Percentiles rank a stretch among this genome's conserved stretches.
phyloP scores from a whole-genome alignment of 805 yeast genomes.

The Candida taoyuanica region DNA sequence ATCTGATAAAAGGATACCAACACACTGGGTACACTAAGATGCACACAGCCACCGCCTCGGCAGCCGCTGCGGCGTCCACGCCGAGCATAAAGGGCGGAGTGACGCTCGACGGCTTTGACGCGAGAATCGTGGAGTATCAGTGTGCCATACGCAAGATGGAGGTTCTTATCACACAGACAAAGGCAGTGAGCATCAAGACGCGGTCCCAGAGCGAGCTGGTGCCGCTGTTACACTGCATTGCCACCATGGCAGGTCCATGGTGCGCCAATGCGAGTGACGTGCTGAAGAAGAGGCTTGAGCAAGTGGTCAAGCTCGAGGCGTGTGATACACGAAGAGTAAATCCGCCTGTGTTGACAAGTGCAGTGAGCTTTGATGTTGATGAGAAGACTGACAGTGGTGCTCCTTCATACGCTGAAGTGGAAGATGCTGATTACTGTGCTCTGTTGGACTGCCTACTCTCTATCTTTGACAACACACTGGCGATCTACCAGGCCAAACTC shows the following conservation, averaged over 20 bases:
- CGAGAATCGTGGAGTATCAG: constrained; percentile 53
- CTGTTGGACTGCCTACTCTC: constrained; percentile 11
- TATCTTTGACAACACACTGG: constrained; percentile 26
- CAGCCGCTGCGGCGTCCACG: constrained; percentile 24
- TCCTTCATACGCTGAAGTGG: not conserved
- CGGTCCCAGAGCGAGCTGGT: constrained; percentile 8
- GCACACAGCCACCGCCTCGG: constrained; percentile 14
- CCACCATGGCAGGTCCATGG: constrained; percentile 15
- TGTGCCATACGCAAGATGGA: constrained; percentile 47
- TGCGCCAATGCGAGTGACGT: constrained; percentile 12
- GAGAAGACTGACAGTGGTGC: constrained; percentile 17
- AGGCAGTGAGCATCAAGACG: constrained; percentile 17
- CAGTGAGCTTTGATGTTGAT: constrained; percentile 22
- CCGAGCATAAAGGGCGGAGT: constrained; percentile 31
- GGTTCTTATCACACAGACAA: constrained; percentile 33
- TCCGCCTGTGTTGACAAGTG: constrained; percentile 10
- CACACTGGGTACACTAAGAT: constrained; percentile 1
- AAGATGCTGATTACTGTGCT: constrained; percentile 4
- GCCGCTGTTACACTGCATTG: constrained; percentile 17
- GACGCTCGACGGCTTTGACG: constrained; percentile 45
- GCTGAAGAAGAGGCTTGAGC: constrained; percentile 11
- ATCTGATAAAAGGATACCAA: too few relatives aligned
- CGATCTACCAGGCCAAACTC: constrained; percentile 28
- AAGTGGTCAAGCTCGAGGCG: constrained; percentile 5
- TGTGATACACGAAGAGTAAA: constrained; percentile 7